phyloP scores from a whole-genome alignment of 805 yeast genomes.

The Sugiyamaella mastotermitis region DNA sequence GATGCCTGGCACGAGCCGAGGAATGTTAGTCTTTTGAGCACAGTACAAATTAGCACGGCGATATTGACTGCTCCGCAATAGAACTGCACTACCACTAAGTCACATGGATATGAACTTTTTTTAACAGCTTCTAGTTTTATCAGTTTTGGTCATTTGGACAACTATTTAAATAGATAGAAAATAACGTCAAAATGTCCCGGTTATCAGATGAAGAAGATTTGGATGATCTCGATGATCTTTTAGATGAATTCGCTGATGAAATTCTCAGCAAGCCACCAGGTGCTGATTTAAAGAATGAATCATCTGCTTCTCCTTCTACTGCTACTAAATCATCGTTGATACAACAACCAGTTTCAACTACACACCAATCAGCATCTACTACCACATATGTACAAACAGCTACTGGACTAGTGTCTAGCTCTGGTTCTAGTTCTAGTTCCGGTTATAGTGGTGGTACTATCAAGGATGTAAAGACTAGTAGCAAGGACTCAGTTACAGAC shows the following conservation, averaged over 20 bases:
- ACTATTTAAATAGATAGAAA: no score
- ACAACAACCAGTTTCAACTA: not conserved
- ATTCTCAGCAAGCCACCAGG: constrained; percentile 60
- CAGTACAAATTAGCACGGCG: no score
- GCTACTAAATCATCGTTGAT: constrained; percentile 5
- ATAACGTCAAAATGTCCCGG: no score
- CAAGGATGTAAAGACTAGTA: not conserved
- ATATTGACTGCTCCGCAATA: no score
- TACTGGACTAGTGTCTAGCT: not conserved
- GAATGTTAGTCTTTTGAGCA: no score
- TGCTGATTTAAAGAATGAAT: constrained; percentile 4
- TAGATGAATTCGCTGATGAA: constrained; percentile 80
- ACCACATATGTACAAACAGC: constrained; percentile 3
- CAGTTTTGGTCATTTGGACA: no score
- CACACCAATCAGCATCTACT: not conserved
- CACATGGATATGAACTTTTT: no score
- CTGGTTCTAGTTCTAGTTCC: not conserved
- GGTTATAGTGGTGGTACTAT: not conserved
- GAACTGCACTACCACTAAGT: no score
- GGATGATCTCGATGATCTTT: constrained; percentile 39
- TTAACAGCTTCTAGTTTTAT: no score
- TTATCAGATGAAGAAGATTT: constrained; percentile 23
- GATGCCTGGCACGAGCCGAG: no score
- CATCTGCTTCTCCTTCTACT: constrained; percentile 19
- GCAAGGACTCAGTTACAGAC: constrained; percentile 7